Percentiles rank a stretch among this genome's conserved stretches.
These are phyloP conservation scores for Talaromyces sp. DNA, from an alignment of 2,329 filamentous ascomycete genomes.

Conservation along the genomic window DNA sequence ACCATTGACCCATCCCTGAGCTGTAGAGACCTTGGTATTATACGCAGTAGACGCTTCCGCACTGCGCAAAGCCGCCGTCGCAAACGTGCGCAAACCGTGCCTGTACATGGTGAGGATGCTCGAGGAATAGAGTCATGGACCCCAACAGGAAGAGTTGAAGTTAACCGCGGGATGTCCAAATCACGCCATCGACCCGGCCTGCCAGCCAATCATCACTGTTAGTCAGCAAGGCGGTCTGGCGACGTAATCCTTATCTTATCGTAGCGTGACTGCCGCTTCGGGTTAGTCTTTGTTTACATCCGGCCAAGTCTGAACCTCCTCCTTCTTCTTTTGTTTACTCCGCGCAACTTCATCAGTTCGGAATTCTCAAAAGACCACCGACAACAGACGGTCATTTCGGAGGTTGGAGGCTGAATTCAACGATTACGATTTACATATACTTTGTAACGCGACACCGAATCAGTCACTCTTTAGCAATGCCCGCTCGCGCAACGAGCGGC, in stretches of 20 bases:
- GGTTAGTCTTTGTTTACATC: slow-evolving; percentile 25
- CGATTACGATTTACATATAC: not conserved
- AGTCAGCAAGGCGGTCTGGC: slow-evolving; percentile 22
- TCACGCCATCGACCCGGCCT: slow-evolving; percentile 6
- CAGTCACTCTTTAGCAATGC: slow-evolving; percentile 27
- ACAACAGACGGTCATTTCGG: slow-evolving; percentile 3
- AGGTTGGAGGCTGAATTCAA: not conserved
- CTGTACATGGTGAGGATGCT: slow-evolving; percentile 57
- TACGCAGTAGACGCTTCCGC: slow-evolving; percentile 52
- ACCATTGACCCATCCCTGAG: slow-evolving; percentile 71
- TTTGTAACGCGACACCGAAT: no score
- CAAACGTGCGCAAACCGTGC: slow-evolving; percentile 62
- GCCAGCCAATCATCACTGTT: slow-evolving; percentile 23
- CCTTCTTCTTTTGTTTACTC: slow-evolving; percentile 36
- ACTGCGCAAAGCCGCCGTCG: slow-evolving; percentile 56
- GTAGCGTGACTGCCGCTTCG: slow-evolving; percentile 1
- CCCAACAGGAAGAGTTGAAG: not conserved
- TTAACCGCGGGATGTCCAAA: not conserved
- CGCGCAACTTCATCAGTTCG: slow-evolving; percentile 11
- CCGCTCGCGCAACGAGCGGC: slow-evolving; percentile 37
- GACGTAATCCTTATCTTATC: slow-evolving; percentile 31
- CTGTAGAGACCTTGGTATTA: slow-evolving; percentile 68
- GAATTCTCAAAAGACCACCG: not conserved
- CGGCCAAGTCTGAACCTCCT: slow-evolving; percentile 25
- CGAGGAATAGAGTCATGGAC: not conserved